Evolutionary conservation across 768 basidiomycete genomes (phyloP).

Genomic region (Cystoderma amianthinum): DNA sequence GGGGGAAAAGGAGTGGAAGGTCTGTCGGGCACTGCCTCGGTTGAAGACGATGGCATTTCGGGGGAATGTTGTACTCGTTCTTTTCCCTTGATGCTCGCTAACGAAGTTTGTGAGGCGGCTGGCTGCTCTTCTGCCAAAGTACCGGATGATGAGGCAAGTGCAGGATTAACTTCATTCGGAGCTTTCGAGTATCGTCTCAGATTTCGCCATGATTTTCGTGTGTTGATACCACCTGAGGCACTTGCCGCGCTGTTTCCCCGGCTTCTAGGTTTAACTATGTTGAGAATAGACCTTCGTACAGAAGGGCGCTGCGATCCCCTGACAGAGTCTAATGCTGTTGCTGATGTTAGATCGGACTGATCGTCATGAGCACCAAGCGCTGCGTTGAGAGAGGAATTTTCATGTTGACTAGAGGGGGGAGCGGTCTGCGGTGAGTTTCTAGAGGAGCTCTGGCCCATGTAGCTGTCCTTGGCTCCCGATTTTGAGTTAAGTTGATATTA

Average conservation of each 20-base stretch:
- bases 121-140: neutral
- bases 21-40: constrained; percentile 2
- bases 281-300: constrained; percentile 27
- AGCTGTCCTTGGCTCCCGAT: neutral
- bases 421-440: constrained; percentile 9
- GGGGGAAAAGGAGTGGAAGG: constrained; percentile 1
- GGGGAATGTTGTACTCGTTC: constrained; percentile 12
- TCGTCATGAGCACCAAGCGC: neutral
- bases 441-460: constrained; percentile 9
- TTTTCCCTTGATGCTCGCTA: constrained; percentile 26
- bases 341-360: neutral
- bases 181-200: constrained; percentile 20
- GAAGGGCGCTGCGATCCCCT: constrained; percentile 12
- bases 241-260: constrained; percentile 6
- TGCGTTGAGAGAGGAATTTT: neutral
- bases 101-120: too few relatives aligned
- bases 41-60: neutral
- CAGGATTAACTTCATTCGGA: neutral
- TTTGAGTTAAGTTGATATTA: neutral
- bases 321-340: constrained; percentile 4
- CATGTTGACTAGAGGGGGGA: constrained; percentile 1
- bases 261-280: constrained; percentile 15
- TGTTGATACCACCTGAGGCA: constrained; percentile 4
- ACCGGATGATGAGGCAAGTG: neutral
- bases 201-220: constrained; percentile 17